phyloP scores from a whole-genome alignment of 108 stramenopile genomes.

The Poteriospumella lacustris region DNA sequence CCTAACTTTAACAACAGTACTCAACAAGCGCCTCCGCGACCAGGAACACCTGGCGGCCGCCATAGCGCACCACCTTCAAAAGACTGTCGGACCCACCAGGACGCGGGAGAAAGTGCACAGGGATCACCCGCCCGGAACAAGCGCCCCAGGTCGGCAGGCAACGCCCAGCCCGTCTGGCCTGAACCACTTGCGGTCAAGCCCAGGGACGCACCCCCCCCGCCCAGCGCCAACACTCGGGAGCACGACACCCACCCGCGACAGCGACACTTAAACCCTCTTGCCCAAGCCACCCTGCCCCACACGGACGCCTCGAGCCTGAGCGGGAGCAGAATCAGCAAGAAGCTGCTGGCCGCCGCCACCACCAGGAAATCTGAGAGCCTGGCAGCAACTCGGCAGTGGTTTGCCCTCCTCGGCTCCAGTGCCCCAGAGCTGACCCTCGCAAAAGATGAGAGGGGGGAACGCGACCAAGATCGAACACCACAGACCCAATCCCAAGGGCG shows the following conservation, averaged over 20 bases:
- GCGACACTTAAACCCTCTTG: constrained; percentile 6
- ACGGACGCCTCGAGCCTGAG: constrained; percentile 5
- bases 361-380: constrained; percentile 6
- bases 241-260: constrained; percentile 5
- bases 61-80: constrained; percentile 6
- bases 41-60: constrained; percentile 5
- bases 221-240: constrained; percentile 5
- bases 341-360: constrained; percentile 4
- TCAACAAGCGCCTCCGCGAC: constrained; percentile 5
- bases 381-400: constrained; percentile 5
- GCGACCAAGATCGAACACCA: constrained; percentile 6
- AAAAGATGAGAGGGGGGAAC: constrained; percentile 6
- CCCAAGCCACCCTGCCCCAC: constrained; percentile 5
- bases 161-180: constrained; percentile 5
- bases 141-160: constrained; percentile 4
- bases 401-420: constrained; percentile 5
- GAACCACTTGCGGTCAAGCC: constrained; percentile 6
- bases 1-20: constrained; percentile 8
- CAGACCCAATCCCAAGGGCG: constrained; percentile 5
- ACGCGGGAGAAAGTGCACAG: constrained; percentile 6
- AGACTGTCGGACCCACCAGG: constrained; percentile 5
- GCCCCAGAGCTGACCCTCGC: constrained; percentile 5
- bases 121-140: constrained; percentile 5
- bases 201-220: constrained; percentile 4
- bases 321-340: constrained; percentile 6